These are phyloP conservation scores for Quercus gilva DNA, from an alignment of 306 rosid genomes.

Conservation along the genomic window DNA sequence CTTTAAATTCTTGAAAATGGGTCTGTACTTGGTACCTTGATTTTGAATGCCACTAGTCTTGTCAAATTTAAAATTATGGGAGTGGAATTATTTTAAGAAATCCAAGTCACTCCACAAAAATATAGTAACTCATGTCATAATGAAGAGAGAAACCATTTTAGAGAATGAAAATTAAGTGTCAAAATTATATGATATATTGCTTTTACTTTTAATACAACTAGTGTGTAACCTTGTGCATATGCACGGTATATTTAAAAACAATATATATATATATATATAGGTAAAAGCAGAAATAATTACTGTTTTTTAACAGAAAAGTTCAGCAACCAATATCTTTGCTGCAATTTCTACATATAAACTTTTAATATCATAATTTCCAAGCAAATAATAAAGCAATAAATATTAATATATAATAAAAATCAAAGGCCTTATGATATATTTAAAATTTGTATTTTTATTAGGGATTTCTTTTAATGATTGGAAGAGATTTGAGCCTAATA, in stretches of 20 bases:
- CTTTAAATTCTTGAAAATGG: neutral
- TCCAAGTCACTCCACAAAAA: neutral
- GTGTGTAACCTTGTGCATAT: too few species aligned
- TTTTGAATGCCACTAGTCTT: conserved; percentile 5
- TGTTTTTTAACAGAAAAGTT: neutral
- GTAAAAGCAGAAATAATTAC: neutral
- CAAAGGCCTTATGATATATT: neutral
- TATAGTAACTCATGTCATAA: neutral
- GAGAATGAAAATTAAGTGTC: neutral
- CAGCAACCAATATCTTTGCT: neutral
- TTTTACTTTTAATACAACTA: neutral
- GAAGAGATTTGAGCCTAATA: neutral
- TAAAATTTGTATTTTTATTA: too few species aligned
- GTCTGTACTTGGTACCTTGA: neutral
- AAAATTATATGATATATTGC: neutral
- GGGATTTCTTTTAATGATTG: neutral
- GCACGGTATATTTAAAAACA: too few species aligned
- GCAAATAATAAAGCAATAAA: neutral
- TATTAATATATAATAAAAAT: neutral
- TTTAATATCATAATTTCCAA: neutral
- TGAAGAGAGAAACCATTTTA: neutral
- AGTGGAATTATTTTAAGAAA: neutral
- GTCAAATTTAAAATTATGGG: neutral
- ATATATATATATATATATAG: neutral
- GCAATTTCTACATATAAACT: neutral